Evolutionary conservation across 768 basidiomycete genomes (phyloP).

Genomic region (Termitomyces sp.): DNA sequence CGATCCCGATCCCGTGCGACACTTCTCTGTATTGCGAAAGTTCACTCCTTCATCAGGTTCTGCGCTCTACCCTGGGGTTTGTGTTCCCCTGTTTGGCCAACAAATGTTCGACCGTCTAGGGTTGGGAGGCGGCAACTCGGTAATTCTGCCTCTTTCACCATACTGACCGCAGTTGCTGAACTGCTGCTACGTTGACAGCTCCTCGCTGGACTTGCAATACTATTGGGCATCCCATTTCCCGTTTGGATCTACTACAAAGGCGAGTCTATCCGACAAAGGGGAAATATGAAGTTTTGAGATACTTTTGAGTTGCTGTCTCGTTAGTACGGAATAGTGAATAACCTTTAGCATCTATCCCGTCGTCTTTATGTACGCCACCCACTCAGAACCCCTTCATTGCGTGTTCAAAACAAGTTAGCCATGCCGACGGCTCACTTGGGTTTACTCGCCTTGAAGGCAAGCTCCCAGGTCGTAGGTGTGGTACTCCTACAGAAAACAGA

Average conservation of each 20-base stretch:
- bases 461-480: too few relatives aligned
- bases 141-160: conserved; percentile 17
- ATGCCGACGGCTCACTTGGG: too few relatives aligned
- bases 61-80: too few relatives aligned
- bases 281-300: conserved; percentile 17
- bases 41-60: too few relatives aligned
- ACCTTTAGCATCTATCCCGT: too few relatives aligned
- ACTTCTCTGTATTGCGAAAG: too few relatives aligned
- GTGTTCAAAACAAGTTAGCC: too few relatives aligned
- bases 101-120: conserved; percentile 47
- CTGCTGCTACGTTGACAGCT: neutral
- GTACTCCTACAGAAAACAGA: too few relatives aligned
- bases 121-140: conserved; percentile 61
- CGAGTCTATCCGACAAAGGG: conserved; percentile 46
- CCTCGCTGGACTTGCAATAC: conserved; percentile 47
- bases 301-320: neutral
- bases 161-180: conserved; percentile 25
- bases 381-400: neutral
- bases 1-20: too few relatives aligned
- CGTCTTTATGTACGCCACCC: too few relatives aligned
- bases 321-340: neutral
- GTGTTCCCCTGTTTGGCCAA: too few relatives aligned
- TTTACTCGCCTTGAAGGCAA: too few relatives aligned
- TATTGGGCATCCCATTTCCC: conserved; percentile 69
- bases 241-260: conserved; percentile 67